phyloP scores from a whole-genome alignment of 768 basidiomycete species.

The Tylopilus rubrobrunneus region DNA sequence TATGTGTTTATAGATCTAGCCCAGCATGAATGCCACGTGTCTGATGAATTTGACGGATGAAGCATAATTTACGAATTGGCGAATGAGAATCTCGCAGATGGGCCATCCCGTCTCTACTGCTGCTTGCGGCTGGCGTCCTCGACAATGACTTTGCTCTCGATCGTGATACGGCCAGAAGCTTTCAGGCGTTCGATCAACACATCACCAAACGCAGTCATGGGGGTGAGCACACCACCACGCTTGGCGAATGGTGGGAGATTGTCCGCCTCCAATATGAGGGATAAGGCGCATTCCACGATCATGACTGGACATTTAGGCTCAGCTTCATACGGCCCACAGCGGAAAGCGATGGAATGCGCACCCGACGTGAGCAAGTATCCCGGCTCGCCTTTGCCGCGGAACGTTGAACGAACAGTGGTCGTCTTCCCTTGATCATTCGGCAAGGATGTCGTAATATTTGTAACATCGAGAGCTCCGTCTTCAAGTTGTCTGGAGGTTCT shows the following conservation, averaged over 20 bases:
- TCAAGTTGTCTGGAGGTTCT: conserved; percentile 44
- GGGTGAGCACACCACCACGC: conserved; percentile 78
- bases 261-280: conserved; percentile 53
- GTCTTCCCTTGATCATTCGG: conserved; percentile 37
- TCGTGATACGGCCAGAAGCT: conserved; percentile 51
- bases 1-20: neutral
- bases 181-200: conserved; percentile 66
- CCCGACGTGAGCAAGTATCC: conserved; percentile 45
- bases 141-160: conserved; percentile 46
- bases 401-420: conserved; percentile 51
- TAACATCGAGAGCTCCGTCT: conserved; percentile 56
- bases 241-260: conserved; percentile 55
- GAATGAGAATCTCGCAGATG: neutral
- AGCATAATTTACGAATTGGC: neutral
- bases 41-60: neutral
- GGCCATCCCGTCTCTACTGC: conserved; percentile 1
- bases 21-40: neutral
- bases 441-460: conserved; percentile 67
- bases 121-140: conserved; percentile 9
- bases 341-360: neutral
- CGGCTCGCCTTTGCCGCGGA: conserved; percentile 72
- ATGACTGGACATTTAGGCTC: conserved; percentile 45
- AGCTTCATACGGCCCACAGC: neutral
- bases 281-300: conserved; percentile 76
- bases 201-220: conserved; percentile 78